Evolutionary conservation across 2,329 filamentous ascomycete species (phyloP), one percentile per base, ranked within the genome.

Genomic region (Thielaviopsis populi): DNA sequence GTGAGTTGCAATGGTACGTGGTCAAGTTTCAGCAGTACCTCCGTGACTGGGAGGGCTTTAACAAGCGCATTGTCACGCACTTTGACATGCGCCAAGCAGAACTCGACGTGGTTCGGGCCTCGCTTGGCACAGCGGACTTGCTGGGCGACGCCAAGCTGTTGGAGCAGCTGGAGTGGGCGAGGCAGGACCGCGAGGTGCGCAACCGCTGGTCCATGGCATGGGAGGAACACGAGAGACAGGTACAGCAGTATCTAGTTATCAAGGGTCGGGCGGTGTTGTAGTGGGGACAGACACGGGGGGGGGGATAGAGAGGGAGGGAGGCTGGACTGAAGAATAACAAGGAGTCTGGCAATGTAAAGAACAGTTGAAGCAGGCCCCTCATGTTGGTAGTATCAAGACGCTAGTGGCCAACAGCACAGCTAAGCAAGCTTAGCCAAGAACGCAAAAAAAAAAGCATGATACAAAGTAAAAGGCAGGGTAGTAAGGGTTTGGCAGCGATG

Each of bases 121-220:
- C 72, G 8, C 70, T 71, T 1, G 72, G 78, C 27, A 74, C 79
- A 46, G 67, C 68, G 1, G 83, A 80, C 0, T 76, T 85, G 27
- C n/a, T 66, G 5, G 41, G 59, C 17, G 65, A 66, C n/a, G 30
- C 37, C 15, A 43, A 56, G 17, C 24, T 66, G 11, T 71, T 75
- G 17, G 78, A 80, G 63, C 90, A 90, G 70, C 71, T 83, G 65
- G 74, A 74, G 43, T 82, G 81, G 70, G 73, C 86, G 63, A 79
- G 81, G 68, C 82, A 88, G 72, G 87, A 91, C 70, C 79, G 83
- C 67, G 75, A 77, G 59, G 81, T 88, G 4, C 76, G 84, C 64
- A 77, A 77, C 69, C 78, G 80, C 64, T 89, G 87, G 85, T 74
- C 74, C 37, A 72, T 78, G 8, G 82, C 82, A 7, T 82, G 80